Conservation (phyloP, 768 basidiomycete species). For the Lactifluus piperatus region DNA sequence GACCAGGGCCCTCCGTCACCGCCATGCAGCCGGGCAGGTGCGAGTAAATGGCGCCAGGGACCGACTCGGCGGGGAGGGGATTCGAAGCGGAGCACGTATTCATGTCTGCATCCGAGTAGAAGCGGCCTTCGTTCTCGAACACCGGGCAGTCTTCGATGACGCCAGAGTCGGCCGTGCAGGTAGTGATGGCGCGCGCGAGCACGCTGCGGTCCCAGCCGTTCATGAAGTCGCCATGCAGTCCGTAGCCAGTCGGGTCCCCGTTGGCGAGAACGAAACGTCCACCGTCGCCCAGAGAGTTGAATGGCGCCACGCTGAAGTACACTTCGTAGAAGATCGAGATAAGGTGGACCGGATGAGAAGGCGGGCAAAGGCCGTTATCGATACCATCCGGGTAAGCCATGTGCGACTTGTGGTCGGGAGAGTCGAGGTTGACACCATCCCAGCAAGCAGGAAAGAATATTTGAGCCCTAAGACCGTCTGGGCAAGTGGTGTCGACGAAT, state of each 20-base stretch:
- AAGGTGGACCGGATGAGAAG: conserved; percentile 28
- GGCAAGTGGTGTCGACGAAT: conserved; percentile 22
- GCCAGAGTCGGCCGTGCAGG: conserved; percentile 21
- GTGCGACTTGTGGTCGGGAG: conserved; percentile 32
- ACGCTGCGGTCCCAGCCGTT: conserved; percentile 35
- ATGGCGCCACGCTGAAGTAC: conserved; percentile 24
- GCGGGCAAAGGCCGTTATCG: conserved; percentile 4
- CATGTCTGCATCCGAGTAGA: neutral
- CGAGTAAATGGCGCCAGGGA: neutral
- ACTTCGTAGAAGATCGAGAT: conserved; percentile 37
- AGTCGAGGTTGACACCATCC: conserved; percentile 34
- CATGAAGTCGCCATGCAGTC: conserved; percentile 32
- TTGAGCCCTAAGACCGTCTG: conserved; percentile 25
- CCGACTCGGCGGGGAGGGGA: neutral
- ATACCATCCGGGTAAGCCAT: conserved; percentile 26
- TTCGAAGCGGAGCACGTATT: conserved; percentile 1
- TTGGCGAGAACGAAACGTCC: conserved; percentile 34
- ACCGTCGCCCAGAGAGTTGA: conserved; percentile 25
- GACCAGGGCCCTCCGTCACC: conserved; percentile 1
- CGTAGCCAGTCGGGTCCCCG: conserved; percentile 38
- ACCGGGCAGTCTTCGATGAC: conserved; percentile 9
- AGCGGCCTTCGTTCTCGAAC: neutral
- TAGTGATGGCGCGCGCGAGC: conserved; percentile 32
- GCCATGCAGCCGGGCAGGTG: conserved; percentile 12
- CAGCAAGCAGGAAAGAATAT: conserved; percentile 31